These are phyloP conservation scores for Ceriops decandra DNA, from an alignment of 345 rosid genomes.

Conservation along the genomic window DNA sequence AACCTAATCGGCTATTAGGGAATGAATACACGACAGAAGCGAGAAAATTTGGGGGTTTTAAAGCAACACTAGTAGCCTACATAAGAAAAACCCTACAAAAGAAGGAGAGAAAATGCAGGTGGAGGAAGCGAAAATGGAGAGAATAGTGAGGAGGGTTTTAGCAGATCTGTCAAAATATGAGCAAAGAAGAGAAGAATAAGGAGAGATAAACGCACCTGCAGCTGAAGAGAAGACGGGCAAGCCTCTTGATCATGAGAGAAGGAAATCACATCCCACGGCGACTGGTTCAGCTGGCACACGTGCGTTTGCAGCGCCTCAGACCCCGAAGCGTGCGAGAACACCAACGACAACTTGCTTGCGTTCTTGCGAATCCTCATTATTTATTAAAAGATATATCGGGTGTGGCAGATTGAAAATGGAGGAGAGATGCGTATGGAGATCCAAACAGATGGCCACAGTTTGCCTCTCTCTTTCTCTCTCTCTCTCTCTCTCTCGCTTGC, in stretches of 20 bases:
- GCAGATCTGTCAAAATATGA: slow-evolving; percentile 33
- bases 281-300: slow-evolving; percentile 86
- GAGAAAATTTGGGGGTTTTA: slow-evolving; percentile 57
- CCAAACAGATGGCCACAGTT: no score
- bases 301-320: slow-evolving; percentile 44
- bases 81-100: slow-evolving; percentile 35
- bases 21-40: slow-evolving; percentile 27
- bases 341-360: slow-evolving; percentile 51
- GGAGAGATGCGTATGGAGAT: no score
- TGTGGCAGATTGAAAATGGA: no score
- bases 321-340: slow-evolving; percentile 39
- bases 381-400: no score
- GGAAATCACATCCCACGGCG: slow-evolving; percentile 93
- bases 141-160: slow-evolving; percentile 15
- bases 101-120: slow-evolving; percentile 27
- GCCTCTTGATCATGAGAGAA: slow-evolving; percentile 23
- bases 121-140: slow-evolving; percentile 21
- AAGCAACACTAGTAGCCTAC: slow-evolving; percentile 36
- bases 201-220: slow-evolving; percentile 32
- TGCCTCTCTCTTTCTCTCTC: no score
- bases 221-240: slow-evolving; percentile 16
- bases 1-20: slow-evolving; percentile 50
- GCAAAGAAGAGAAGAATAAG: slow-evolving; percentile 7
- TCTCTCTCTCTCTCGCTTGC: no score
- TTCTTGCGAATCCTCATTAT: slow-evolving; percentile 74